These are phyloP conservation scores for Paxillus involutus DNA, from an alignment of 768 basidiomycete species.

Conservation along the genomic window DNA sequence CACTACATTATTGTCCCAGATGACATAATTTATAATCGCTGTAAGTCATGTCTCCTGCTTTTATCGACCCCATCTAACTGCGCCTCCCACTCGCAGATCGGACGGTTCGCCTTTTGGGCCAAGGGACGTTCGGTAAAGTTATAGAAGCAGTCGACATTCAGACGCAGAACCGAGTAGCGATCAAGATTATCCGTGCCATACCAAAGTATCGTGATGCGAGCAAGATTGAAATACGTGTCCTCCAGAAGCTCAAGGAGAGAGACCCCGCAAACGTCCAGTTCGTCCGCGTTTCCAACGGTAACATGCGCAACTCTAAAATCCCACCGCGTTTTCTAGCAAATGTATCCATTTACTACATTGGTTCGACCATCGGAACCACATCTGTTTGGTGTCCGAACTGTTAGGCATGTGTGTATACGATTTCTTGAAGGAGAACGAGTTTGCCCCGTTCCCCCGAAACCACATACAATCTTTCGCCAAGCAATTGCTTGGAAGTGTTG, in stretches of 20 bases:
- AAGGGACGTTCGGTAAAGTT: conserved; percentile 99
- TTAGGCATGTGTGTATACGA: conserved; percentile 98
- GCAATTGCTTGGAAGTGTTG: conserved; percentile 89
- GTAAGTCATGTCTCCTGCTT: conserved; percentile 45
- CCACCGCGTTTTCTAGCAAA: conserved; percentile 58
- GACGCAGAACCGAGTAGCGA: conserved; percentile 79
- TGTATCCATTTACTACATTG: conserved; percentile 93
- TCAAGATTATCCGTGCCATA: conserved; percentile 98
- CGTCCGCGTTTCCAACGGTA: conserved; percentile 33
- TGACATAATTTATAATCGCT: conserved; percentile 84
- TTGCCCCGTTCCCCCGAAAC: conserved; percentile 91
- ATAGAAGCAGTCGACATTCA: conserved; percentile 87
- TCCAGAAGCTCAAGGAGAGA: conserved; percentile 85
- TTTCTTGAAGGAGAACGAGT: conserved; percentile 97
- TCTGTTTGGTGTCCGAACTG: conserved; percentile 94
- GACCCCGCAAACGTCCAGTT: conserved; percentile 90
- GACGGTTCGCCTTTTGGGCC: conserved; percentile 86
- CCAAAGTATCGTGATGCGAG: conserved; percentile 99
- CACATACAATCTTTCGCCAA: conserved; percentile 96
- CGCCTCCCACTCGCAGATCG: conserved; percentile 59
- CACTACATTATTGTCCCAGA: conserved; percentile 95
- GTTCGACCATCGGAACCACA: conserved; percentile 98
- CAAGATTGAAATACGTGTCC: conserved; percentile 95
- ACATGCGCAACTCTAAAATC: conserved; percentile 20
- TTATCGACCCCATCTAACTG: conserved; percentile 14